Evolutionary conservation across 2,329 filamentous ascomycete genomes (phyloP).

Genomic region (Fusarium chuoi): DNA sequence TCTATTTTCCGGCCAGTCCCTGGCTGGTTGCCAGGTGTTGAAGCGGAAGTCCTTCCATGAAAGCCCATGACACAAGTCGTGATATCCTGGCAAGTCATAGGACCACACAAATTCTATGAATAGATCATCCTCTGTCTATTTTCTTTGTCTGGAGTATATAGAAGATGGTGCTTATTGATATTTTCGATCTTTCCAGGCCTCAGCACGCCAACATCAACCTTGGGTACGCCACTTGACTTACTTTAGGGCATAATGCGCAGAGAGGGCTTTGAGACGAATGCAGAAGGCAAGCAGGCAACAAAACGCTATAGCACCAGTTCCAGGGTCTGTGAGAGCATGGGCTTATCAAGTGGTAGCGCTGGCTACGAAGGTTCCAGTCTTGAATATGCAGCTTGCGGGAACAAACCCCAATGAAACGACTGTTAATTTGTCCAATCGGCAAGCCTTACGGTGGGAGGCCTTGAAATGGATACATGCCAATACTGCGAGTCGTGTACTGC

Average conservation of each 20-base stretch:
- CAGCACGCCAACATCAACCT: constrained; percentile 38
- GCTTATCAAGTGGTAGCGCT: not conserved
- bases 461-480: constrained; percentile 17
- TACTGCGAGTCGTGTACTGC: constrained; percentile 20
- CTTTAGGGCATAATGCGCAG: constrained; percentile 2
- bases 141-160: not conserved
- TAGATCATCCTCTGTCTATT: constrained; percentile 29
- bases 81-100: constrained; percentile 45
- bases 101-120: constrained; percentile 49
- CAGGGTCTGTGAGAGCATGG: not conserved
- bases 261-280: constrained; percentile 9
- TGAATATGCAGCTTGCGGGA: constrained; percentile 14
- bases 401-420: not conserved
- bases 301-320: not conserved
- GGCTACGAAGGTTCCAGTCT: constrained; percentile 9
- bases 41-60: constrained; percentile 26
- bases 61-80: constrained; percentile 4
- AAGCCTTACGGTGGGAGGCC: not conserved
- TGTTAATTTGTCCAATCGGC: constrained; percentile 26
- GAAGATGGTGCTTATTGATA: constrained; percentile 3
- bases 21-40: not conserved
- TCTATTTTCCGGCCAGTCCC: not conserved
- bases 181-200: constrained; percentile 49
- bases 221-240: constrained; percentile 25
- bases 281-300: constrained; percentile 9